A percentile compares a stretch with the other conserved stretches of the same genome.
These are phyloP conservation scores for Candida arabinofermentans DNA, from an alignment of 805 yeast genomes.

Conservation along the genomic window DNA sequence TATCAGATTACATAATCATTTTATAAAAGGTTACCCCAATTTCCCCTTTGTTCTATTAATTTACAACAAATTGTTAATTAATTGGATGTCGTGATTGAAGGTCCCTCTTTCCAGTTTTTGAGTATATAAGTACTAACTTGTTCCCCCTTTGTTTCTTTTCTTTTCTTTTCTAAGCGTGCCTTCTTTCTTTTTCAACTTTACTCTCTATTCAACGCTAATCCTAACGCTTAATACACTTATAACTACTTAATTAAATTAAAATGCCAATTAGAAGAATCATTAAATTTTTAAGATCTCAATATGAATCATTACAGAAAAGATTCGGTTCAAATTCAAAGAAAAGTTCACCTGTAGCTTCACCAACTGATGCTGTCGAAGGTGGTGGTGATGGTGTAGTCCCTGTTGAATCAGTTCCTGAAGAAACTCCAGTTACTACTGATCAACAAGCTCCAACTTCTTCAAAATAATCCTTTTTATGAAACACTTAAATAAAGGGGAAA, in stretches of 20 bases:
- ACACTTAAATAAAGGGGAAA: no score
- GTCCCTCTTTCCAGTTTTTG: no score
- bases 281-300: constrained; percentile 29
- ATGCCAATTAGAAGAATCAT: constrained; percentile 35
- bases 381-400: constrained; percentile 17
- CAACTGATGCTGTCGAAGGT: background rate
- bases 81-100: no score
- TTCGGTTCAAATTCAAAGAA: constrained; percentile 18
- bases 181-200: background rate
- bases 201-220: background rate
- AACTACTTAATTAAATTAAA: constrained; percentile 2
- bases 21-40: background rate
- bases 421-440: constrained; percentile 4
- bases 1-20: no score
- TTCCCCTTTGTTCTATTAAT: background rate
- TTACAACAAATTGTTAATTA: no score
- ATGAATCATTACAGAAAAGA: constrained; percentile 28
- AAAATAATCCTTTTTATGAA: no score
- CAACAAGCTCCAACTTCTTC: constrained; percentile 7
- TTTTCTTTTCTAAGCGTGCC: background rate
- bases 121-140: no score
- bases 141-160: background rate
- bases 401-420: constrained; percentile 7
- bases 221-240: background rate
- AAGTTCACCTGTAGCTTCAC: constrained; percentile 6